These are phyloP conservation scores for Populus pruinosa DNA, from an alignment of 345 rosid species.

Conservation along the genomic window DNA sequence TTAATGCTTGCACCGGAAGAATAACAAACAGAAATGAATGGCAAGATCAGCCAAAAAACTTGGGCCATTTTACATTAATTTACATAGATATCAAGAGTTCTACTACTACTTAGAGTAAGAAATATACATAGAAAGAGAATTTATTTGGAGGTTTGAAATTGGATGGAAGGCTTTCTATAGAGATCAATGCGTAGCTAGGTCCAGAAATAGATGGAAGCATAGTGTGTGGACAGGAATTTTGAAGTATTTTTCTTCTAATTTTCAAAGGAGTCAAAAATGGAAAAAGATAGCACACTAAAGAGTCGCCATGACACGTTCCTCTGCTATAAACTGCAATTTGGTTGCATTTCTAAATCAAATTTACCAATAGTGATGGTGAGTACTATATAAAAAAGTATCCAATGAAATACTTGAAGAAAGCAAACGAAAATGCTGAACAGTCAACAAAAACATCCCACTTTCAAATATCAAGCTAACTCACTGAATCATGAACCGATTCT, in stretches of 20 bases:
- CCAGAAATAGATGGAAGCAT: not conserved
- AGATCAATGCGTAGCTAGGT: not conserved
- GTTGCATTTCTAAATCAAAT: not conserved
- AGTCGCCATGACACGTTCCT: not conserved
- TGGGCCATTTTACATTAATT: not conserved
- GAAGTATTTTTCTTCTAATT: not conserved
- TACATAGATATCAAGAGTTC: not conserved
- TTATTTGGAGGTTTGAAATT: not conserved
- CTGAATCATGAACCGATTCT: not conserved
- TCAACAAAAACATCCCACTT: not conserved
- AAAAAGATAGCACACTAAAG: not conserved
- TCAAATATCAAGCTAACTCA: not conserved
- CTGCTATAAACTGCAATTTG: not conserved
- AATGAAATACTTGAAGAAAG: not conserved
- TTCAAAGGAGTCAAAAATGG: not conserved
- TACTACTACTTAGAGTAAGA: not conserved
- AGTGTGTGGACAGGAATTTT: not conserved
- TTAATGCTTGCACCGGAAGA: not conserved
- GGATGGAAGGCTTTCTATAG: not conserved
- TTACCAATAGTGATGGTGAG: not conserved
- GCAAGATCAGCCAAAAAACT: not conserved
- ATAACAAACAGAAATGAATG: not conserved
- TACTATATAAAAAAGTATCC: not conserved
- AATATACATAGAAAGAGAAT: not conserved
- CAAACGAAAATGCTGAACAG: not conserved